These are phyloP conservation scores for Ceratocystis smalleyi DNA, from an alignment of 2,329 filamentous ascomycete genomes.

Conservation along the genomic window DNA sequence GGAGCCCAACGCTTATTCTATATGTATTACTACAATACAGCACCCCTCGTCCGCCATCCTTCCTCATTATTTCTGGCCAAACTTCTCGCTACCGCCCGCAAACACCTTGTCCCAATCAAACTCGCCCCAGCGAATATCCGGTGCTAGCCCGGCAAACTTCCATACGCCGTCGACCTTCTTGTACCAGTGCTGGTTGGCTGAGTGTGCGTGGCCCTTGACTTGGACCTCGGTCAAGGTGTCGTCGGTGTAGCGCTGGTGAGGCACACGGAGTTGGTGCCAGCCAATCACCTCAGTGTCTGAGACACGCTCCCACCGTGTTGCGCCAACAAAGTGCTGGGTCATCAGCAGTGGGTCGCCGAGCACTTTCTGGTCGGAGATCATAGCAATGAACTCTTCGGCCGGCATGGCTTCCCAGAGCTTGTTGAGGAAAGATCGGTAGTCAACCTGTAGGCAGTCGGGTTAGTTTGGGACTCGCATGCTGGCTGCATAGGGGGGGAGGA, in stretches of 20 bases:
- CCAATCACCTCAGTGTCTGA: slow-evolving; percentile 43
- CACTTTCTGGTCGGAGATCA: slow-evolving; percentile 41
- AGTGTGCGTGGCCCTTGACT: slow-evolving; percentile 46
- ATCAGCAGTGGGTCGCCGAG: slow-evolving; percentile 45
- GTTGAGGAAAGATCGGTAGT: slow-evolving; percentile 52
- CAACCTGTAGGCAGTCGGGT: slow-evolving; percentile 37
- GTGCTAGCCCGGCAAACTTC: slow-evolving; percentile 44
- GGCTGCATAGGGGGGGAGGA: slow-evolving; percentile 29
- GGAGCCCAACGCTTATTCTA: background rate
- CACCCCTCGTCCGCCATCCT: too few relatives aligned
- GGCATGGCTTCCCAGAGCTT: slow-evolving; percentile 46
- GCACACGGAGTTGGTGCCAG: slow-evolving; percentile 46
- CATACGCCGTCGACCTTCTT: slow-evolving; percentile 41
- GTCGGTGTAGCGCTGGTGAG: slow-evolving; percentile 45
- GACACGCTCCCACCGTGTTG: slow-evolving; percentile 40
- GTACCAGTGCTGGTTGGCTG: slow-evolving; percentile 42
- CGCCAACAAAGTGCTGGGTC: slow-evolving; percentile 51
- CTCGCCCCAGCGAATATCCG: slow-evolving; percentile 42
- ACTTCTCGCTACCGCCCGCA: slow-evolving; percentile 17
- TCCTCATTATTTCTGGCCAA: slow-evolving; percentile 1
- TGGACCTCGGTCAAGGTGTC: slow-evolving; percentile 31
- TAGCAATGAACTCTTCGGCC: slow-evolving; percentile 43
- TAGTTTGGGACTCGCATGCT: slow-evolving; percentile 37
- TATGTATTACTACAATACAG: too few relatives aligned
- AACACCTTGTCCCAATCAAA: slow-evolving; percentile 44